Evolutionary conservation across 2,329 filamentous ascomycete species (phyloP), one percentile per base, ranked within the genome.

Genomic region (Xylaria sp.): DNA sequence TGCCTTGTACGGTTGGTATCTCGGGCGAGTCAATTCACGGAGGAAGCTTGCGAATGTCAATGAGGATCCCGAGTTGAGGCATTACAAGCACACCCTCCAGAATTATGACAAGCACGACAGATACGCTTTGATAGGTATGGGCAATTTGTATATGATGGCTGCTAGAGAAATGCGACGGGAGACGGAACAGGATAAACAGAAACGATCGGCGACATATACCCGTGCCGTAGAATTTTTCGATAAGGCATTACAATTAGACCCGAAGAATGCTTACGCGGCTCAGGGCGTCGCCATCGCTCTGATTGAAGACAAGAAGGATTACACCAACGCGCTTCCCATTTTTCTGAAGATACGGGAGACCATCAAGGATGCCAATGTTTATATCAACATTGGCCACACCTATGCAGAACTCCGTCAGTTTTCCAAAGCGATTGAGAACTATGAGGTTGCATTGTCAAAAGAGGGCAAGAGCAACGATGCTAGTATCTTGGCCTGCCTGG

Each of bases 151-250:
- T 73, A 86, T 99, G 46, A 85, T 91, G 72, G 90, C 93, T 69
- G 96, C 96, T 10, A 90, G 96, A 73, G 97, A 99, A 79, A 97
- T 98, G 94, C 92, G 93, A 34, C 90, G 94, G 59, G 93, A 96
- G 69, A 92, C 92, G 0, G 96, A 98, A 9, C 86, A 90, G 67
- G 95, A 99, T 68, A 97, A 93, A 81, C 92, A 97, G 75, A 97
- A 97, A 83, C 90, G 94, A 61, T 92, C 91, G 65, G 92, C 91
- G 73, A 91, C 90, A 69, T 99, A 98, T 78, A 89, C 90, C 77
- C 94, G 95, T 73, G 94, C 96, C 0, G 94, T 98, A 12, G 97
- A 99, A 78, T 99, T 99, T 81, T 99, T 97, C 75, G 96, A 98
- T 78, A 99, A 99, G 82, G 95, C 95, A 4, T 84, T 99, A 25